Base-by-base conservation (phyloP, 495 filamentous ascomycete species). In the Sordaria brevicollis region DNA sequence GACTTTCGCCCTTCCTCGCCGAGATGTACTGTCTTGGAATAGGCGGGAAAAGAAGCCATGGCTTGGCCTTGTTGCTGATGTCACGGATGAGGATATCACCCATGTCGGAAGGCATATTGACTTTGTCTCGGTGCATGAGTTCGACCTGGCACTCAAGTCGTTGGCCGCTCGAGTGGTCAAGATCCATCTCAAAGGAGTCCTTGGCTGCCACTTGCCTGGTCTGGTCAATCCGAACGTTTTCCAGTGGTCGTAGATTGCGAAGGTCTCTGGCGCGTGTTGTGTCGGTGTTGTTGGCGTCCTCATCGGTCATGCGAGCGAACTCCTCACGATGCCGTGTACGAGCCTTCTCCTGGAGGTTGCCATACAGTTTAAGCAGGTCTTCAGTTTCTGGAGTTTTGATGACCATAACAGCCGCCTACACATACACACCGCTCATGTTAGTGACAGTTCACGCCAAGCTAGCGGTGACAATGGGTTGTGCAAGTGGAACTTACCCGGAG, bases 21-120 rank as follows among this genome's bases (percentile, higher is more conserved):
- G 95, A 97, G 41, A 96, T 84, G 69, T 83, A 86, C 49, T 83
- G 79, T 34, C 85, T 81, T 35, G 89, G 83, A 49, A 97, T 83
- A 2, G 96, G 94, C 15, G 94, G 92, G 77, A 98, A 96, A 0
- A 99, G 86, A 33, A 99, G 82, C 91, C 93, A 97, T 33, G 84
- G 83, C n/a, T 88, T 85, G 31, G 89, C 85, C 15, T 85, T 84
- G 70, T 85, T 85, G 62, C 93, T 92, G 66, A 96, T 87, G 76
- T 98, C 93, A 71, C 93, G 94, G 68, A 99, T 89, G 19, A 99
- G 86, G 65, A 99, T 78, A 78, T 99, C 95, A 3, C 93, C 92
- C 41, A 82, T 81, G 71, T 88, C 87, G 13, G 79, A 73, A 57
- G 82, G 81, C 57, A 79, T 77, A 25, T 78, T 74, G 21, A 87